A percentile compares a stretch with the other conserved stretches of the same genome.
phyloP scores from a whole-genome alignment of 2,329 filamentous ascomycete species.

The Penicillium sp. region DNA sequence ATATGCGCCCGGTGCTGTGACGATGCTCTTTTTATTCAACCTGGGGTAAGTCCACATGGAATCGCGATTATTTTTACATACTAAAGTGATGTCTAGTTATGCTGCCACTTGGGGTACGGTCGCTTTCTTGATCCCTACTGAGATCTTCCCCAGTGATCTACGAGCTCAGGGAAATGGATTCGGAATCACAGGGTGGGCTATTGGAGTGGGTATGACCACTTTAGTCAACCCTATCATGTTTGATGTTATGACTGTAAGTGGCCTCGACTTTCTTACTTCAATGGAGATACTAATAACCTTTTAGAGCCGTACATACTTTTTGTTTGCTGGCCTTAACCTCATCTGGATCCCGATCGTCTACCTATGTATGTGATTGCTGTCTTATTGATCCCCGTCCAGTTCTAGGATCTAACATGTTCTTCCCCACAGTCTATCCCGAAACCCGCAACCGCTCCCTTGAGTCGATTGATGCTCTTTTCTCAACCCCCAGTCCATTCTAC shows the following conservation, averaged over 20 bases:
- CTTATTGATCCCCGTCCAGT: not conserved
- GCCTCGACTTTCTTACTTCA: not conserved
- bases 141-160: constrained; percentile 57
- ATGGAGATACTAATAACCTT: not conserved
- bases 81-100: constrained; percentile 32
- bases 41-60: constrained; percentile 15
- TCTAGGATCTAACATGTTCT: constrained; percentile 4
- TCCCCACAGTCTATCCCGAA: constrained; percentile 48
- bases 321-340: constrained; percentile 53
- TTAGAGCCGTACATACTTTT: constrained; percentile 50
- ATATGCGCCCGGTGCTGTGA: constrained; percentile 47
- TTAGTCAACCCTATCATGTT: constrained; percentile 55
- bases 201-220: constrained; percentile 55
- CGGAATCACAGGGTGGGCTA: constrained; percentile 59
- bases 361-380: constrained; percentile 29
- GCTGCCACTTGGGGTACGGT: constrained; percentile 54
- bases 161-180: constrained; percentile 61
- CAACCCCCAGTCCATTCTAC: constrained; percentile 46
- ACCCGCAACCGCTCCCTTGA: constrained; percentile 52
- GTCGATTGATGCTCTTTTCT: constrained; percentile 52
- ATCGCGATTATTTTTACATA: not conserved
- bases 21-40: constrained; percentile 49
- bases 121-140: constrained; percentile 53
- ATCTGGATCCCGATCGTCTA: constrained; percentile 53
- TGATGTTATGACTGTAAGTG: constrained; percentile 32